Evolutionary conservation across 805 yeast genomes (phyloP).

Genomic region (Saccharomyces cerevisiae): DNA sequence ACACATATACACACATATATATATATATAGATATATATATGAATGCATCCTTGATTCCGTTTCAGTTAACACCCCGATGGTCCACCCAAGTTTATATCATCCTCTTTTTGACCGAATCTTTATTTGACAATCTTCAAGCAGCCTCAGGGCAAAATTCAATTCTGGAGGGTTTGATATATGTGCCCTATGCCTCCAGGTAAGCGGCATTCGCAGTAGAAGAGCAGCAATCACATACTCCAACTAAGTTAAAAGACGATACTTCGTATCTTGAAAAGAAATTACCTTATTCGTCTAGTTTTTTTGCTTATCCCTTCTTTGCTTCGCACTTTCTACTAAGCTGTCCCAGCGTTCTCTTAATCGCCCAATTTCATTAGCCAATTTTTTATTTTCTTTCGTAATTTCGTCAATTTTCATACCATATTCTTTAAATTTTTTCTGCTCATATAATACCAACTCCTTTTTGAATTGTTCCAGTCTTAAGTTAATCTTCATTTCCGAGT

Average conservation of each 20-base stretch:
- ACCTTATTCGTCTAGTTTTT: slow-evolving; percentile 2
- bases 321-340: slow-evolving; percentile 55
- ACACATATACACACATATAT: not conserved
- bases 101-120: no score
- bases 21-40: not conserved
- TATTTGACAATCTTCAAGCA: no score
- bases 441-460: slow-evolving; percentile 35
- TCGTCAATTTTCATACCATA: slow-evolving; percentile 33
- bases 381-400: slow-evolving; percentile 34
- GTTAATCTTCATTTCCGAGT: not conserved
- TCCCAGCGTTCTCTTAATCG: slow-evolving; percentile 58
- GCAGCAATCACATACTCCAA: not conserved
- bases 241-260: not conserved
- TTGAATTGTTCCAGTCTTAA: slow-evolving; percentile 19
- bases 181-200: no score
- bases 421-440: slow-evolving; percentile 29
- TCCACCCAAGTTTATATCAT: no score
- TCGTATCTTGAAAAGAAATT: not conserved
- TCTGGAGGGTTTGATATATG: no score
- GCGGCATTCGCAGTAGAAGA: no score
- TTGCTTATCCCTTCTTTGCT: slow-evolving; percentile 36
- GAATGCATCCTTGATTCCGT: not conserved
- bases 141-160: no score
- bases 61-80: not conserved
- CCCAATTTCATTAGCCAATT: slow-evolving; percentile 42